These are phyloP conservation scores for Xylariaceae sp. DNA, from an alignment of 2,329 filamentous ascomycete species.

Conservation along the genomic window DNA sequence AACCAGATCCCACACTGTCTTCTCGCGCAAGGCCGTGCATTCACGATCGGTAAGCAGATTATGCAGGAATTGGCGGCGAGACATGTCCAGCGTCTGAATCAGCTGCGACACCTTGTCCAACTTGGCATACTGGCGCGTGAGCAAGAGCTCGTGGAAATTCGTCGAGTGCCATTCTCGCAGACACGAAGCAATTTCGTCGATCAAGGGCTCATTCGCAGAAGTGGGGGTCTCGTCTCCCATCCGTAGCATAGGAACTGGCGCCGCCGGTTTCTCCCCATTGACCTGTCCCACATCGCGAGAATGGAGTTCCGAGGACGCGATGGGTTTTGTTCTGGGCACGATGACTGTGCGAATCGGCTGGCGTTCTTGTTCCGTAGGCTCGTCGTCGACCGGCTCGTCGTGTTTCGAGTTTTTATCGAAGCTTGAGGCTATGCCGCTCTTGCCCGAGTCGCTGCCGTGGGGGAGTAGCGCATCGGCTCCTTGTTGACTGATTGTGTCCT, in stretches of 20 bases:
- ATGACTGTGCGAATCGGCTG: not conserved
- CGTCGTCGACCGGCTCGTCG: slow-evolving; percentile 16
- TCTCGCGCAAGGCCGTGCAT: slow-evolving; percentile 70
- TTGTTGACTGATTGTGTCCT: slow-evolving; percentile 39
- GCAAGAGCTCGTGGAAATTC: slow-evolving; percentile 83
- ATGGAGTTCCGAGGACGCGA: not conserved
- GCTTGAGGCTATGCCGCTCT: slow-evolving; percentile 40
- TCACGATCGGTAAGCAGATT: slow-evolving; percentile 87
- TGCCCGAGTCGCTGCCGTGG: slow-evolving; percentile 42
- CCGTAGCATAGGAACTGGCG: slow-evolving; percentile 93
- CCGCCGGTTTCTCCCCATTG: slow-evolving; percentile 63
- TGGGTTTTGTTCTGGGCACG: too few species aligned
- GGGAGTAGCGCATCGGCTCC: slow-evolving; percentile 24
- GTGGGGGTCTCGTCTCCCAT: slow-evolving; percentile 95
- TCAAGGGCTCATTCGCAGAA: slow-evolving; percentile 78
- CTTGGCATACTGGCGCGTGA: slow-evolving; percentile 72
- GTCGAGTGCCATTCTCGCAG: slow-evolving; percentile 97
- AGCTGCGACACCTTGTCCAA: slow-evolving; percentile 76
- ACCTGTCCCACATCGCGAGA: not conserved
- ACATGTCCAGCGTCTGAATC: slow-evolving; percentile 74
- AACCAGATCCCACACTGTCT: slow-evolving; percentile 92
- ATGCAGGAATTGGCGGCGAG: slow-evolving; percentile 84
- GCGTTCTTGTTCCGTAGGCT: slow-evolving; percentile 10
- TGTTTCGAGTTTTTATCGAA: slow-evolving; percentile 27
- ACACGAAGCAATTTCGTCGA: slow-evolving; percentile 96